Evolutionary conservation across 768 basidiomycete species (phyloP).

Genomic region (Dioszegia aurantiaca): DNA sequence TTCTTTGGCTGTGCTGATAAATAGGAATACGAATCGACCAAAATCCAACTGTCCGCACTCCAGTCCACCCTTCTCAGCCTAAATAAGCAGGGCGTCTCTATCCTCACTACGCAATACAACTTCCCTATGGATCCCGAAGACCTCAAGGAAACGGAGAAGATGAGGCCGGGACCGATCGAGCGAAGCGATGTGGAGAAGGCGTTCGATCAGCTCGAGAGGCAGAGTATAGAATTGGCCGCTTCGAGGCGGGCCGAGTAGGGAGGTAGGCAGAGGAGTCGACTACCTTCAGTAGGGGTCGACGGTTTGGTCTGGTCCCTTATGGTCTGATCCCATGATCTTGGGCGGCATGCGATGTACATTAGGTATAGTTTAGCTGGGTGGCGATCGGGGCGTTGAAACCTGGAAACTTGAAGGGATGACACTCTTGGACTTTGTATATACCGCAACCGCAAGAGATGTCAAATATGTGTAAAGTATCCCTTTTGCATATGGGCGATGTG

Average conservation of each 20-base stretch:
- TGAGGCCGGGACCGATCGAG: neutral
- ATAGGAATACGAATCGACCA: conserved; percentile 20
- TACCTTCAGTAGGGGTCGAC: too few relatives aligned
- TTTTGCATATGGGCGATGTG: too few relatives aligned
- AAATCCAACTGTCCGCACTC: conserved; percentile 26
- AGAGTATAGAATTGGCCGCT: conserved; percentile 24
- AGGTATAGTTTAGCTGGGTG: neutral
- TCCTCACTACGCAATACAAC: conserved; percentile 19
- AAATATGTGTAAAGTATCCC: too few relatives aligned
- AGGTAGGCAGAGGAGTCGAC: too few relatives aligned
- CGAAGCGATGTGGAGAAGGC: conserved; percentile 19
- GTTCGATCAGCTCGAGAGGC: conserved; percentile 21
- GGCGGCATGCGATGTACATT: neutral
- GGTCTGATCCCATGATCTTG: too few relatives aligned
- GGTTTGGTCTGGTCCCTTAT: too few relatives aligned
- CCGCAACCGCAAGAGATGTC: too few relatives aligned
- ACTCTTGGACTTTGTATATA: too few relatives aligned
- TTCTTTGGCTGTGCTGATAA: too few relatives aligned
- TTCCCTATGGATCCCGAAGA: conserved; percentile 11
- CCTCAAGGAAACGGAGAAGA: conserved; percentile 8
- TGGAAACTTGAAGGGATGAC: too few relatives aligned
- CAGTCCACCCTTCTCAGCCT: conserved; percentile 18
- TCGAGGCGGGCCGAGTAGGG: conserved; percentile 1
- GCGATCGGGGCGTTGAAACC: too few relatives aligned
- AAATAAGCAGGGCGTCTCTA: conserved; percentile 10